Conservation (phyloP, 2,329 filamentous ascomycete genomes). For the Verticillium longisporum region DNA sequence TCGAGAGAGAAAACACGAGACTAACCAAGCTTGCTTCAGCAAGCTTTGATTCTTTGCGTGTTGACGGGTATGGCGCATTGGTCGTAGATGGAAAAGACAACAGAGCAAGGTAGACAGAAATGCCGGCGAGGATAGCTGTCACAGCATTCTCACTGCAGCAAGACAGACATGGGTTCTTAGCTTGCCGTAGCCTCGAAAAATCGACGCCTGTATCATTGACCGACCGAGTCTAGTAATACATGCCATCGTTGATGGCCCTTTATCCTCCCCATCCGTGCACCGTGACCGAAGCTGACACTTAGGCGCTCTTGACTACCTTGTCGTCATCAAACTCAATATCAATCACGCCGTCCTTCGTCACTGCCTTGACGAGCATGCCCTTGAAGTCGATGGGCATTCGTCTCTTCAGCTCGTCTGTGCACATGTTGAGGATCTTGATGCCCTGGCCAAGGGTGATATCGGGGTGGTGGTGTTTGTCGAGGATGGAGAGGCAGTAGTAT, state of each 20-base stretch:
- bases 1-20: too few species aligned
- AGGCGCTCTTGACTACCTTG: constrained; percentile 59
- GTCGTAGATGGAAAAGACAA: too few species aligned
- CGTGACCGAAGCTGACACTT: constrained; percentile 13
- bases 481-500: constrained; percentile 96
- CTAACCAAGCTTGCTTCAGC: too few species aligned
- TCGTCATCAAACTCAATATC: constrained; percentile 83
- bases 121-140: too few species aligned
- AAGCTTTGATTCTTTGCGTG: too few species aligned
- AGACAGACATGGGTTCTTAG: background rate
- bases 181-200: background rate
- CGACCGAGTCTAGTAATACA: constrained; percentile 14
- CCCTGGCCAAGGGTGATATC: constrained; percentile 86
- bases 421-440: constrained; percentile 87
- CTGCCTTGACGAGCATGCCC: constrained; percentile 87
- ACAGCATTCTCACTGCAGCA: too few species aligned
- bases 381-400: constrained; percentile 98
- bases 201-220: constrained; percentile 11
- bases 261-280: constrained; percentile 3
- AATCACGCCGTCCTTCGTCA: constrained; percentile 87
- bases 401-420: constrained; percentile 94
- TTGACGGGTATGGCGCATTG: too few species aligned
- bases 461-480: constrained; percentile 98
- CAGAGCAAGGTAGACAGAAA: too few species aligned
- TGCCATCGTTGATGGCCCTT: constrained; percentile 6